Evolutionary conservation across 1,284 basidiomycete species (phyloP), one percentile per base, ranked within the genome.

Genomic region (Cutaneotrichosporon mucoides): DNA sequence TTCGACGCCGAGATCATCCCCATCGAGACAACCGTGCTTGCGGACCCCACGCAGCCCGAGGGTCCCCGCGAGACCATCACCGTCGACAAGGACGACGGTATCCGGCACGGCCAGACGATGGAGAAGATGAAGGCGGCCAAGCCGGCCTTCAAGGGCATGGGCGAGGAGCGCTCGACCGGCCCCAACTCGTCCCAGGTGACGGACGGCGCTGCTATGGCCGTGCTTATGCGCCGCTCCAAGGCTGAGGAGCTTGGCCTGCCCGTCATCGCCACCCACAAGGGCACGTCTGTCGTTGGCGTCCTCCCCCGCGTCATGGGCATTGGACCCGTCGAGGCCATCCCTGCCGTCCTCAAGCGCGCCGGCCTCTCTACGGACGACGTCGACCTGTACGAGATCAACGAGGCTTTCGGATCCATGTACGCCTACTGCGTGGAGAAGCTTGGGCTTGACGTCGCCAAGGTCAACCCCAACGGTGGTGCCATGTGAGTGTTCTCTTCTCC

Each of bases 121-220:
- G 87, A 88, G 65, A 75, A 73, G 8, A 80, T 94, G 51, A 71
- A 73, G 49, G 89, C 87, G 77, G 85, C 91, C 66, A 84, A 83
- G 58, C 65, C 88, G 5, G 92, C 92, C 3, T 95, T 94, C 79
- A 90, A 90, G 42, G 88, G 93, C 68, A 94, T 90, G 90, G 87
- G 86, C 2, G 85, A 85, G 8, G 76, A 81, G 1, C 83, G 84
- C 46, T 91, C 89, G 89, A 64, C 63, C 2, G 63, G 63, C n/a
- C 91, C 91, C 16, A 95, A 94, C 77, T 90, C 92, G 24, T 87
- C 84, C 65, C 88, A 89, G 72, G 83, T 94, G 61, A 92, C 92
- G 5, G 92, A 95, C 70, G 92, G 92, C 15, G 90, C 88, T 7
- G 90, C 92, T 0, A 88, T 90, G 12, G 85, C 91, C 2, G 70